Conservation (phyloP, 495 filamentous ascomycete genomes). For the Hypoxylon subgilvum region DNA sequence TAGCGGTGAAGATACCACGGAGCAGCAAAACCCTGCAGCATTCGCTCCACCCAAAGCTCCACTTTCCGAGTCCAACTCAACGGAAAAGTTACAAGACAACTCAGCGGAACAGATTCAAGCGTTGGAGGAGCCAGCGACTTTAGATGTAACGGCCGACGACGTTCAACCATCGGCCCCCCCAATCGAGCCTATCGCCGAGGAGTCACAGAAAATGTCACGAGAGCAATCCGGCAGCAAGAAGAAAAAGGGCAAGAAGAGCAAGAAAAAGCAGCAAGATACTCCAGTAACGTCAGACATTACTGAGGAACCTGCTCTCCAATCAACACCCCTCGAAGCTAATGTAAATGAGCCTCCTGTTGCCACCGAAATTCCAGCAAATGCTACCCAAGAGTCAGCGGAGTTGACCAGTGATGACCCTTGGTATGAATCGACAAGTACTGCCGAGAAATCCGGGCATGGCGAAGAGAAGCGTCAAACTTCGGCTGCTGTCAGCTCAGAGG, state of each 20-base stretch:
- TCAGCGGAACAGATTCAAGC: conserved; percentile 21
- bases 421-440: conserved; percentile 7
- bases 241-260: conserved; percentile 39
- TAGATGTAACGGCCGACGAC: conserved; percentile 1
- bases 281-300: not conserved
- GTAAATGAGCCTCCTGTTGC: conserved; percentile 5
- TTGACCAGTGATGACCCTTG: not conserved
- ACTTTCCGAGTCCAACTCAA: conserved; percentile 10
- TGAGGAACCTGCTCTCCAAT: conserved; percentile 1
- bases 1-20: conserved; percentile 24
- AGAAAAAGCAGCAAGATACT: conserved; percentile 27
- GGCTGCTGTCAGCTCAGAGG: not conserved
- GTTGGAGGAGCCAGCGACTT: conserved; percentile 8
- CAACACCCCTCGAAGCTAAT: conserved; percentile 1
- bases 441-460: conserved; percentile 27
- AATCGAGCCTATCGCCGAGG: conserved; percentile 8
- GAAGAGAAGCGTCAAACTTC: conserved; percentile 43
- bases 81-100: conserved; percentile 17
- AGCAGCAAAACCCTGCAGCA: conserved; percentile 20
- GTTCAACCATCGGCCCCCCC: conserved; percentile 10
- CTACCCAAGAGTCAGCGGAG: conserved; percentile 1
- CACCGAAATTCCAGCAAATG: conserved; percentile 6
- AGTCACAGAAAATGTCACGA: conserved; percentile 7
- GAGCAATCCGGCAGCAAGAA: conserved; percentile 28
- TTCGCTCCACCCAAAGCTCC: conserved; percentile 12